Evolutionary conservation across 2,329 filamentous ascomycete species (phyloP).

Genomic region (Fusarium tupiense): DNA sequence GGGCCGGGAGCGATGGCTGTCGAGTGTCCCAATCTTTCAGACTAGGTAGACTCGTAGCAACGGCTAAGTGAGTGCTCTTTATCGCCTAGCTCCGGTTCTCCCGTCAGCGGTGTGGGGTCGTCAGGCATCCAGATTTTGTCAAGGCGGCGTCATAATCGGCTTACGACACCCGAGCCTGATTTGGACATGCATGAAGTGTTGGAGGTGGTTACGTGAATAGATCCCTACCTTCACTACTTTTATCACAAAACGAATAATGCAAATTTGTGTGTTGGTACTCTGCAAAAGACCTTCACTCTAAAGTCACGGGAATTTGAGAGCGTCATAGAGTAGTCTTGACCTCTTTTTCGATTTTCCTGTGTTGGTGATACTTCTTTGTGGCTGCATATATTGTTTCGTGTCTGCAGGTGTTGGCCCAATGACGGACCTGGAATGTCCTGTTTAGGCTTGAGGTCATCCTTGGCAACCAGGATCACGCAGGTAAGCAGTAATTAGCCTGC

Average conservation of each 20-base stretch:
- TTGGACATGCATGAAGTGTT: neutral
- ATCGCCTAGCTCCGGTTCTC: neutral
- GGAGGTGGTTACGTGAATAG: no score
- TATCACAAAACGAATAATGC: fast-evolving
- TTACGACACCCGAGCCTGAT: neutral
- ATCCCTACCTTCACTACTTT: no score
- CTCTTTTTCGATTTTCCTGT: fast-evolving
- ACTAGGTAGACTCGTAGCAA: neutral
- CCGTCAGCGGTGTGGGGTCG: no score
- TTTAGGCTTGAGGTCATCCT: fast-evolving
- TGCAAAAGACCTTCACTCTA: no score
- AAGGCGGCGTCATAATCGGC: neutral
- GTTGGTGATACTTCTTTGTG: neutral
- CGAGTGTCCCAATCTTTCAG: fast-evolving
- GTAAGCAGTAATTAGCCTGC: fast-evolving
- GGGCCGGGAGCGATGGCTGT: fast-evolving
- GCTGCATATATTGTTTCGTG: neutral
- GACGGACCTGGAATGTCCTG: neutral
- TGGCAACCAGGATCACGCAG: neutral
- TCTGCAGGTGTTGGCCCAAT: neutral
- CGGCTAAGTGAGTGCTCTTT: neutral
- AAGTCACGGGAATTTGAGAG: neutral
- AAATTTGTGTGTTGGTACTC: neutral
- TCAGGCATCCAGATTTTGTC: neutral
- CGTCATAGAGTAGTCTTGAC: no score